Percentiles rank a stretch among this genome's conserved stretches.
phyloP scores from a whole-genome alignment of 345 rosid species.

The Citrus sp. region DNA sequence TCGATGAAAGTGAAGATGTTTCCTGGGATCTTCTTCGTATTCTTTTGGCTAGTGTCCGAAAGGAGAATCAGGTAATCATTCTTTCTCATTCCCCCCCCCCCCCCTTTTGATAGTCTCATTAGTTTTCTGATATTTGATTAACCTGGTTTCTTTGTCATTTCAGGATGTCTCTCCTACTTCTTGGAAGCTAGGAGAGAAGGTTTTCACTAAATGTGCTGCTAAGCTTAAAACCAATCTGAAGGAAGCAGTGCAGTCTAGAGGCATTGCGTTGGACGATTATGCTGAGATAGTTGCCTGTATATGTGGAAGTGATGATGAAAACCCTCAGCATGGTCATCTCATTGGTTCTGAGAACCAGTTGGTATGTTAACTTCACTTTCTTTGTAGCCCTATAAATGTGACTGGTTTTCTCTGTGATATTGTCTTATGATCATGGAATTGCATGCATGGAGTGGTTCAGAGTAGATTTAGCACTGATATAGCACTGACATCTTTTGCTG shows the following conservation, averaged over 20 bases:
- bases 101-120: neutral
- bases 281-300: constrained; percentile 50
- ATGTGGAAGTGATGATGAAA: constrained; percentile 33
- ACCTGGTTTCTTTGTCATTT: constrained; percentile 6
- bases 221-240: constrained; percentile 55
- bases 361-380: constrained; percentile 39
- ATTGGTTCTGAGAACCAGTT: constrained; percentile 27
- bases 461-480: neutral
- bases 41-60: constrained; percentile 60
- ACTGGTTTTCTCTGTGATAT: neutral
- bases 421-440: neutral
- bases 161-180: constrained; percentile 55
- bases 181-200: constrained; percentile 52
- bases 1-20: constrained; percentile 64
- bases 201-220: constrained; percentile 48
- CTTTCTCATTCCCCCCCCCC: neutral
- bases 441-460: neutral
- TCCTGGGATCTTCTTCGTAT: constrained; percentile 48
- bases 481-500: neutral
- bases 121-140: constrained; percentile 9
- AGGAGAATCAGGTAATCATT: constrained; percentile 55
- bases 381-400: constrained; percentile 3
- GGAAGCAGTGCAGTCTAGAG: constrained; percentile 42
- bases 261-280: constrained; percentile 50
- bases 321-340: constrained; percentile 18